Percentiles rank a stretch among this genome's conserved stretches.
Conservation (phyloP, 495 filamentous ascomycete species). For the Acidomyces sp. region DNA sequence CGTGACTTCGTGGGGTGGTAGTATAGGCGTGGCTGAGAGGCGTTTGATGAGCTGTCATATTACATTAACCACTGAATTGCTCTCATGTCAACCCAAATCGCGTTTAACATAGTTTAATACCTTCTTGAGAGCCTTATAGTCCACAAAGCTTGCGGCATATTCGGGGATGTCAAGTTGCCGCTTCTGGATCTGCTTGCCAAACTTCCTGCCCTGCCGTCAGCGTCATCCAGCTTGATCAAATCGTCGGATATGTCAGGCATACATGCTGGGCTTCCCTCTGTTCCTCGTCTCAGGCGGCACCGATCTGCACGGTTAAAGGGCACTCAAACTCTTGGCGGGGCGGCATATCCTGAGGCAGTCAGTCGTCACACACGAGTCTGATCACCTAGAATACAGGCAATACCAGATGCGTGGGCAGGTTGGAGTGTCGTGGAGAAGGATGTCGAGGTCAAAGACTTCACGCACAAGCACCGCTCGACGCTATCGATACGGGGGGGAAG, state of each 20-base stretch:
- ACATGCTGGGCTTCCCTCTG: constrained; percentile 12
- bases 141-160: constrained; percentile 97
- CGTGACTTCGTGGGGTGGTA: constrained; percentile 57
- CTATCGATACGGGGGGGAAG: too few species aligned
- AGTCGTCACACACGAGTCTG: too few species aligned
- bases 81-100: background rate
- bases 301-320: too few species aligned
- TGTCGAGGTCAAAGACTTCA: too few species aligned
- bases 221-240: constrained; percentile 2
- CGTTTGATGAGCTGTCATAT: constrained; percentile 82
- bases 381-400: too few species aligned
- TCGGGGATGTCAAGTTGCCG: constrained; percentile 96
- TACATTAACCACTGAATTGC: constrained; percentile 7
- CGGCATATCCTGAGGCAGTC: too few species aligned
- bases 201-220: constrained; percentile 56
- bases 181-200: constrained; percentile 98
- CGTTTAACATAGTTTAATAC: constrained; percentile 32
- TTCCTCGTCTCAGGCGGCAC: too few species aligned
- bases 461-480: too few species aligned
- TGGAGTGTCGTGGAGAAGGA: too few species aligned
- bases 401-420: too few species aligned
- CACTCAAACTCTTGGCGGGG: too few species aligned
- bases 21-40: constrained; percentile 75
- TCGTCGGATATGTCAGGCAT: too few species aligned
- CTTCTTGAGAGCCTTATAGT: constrained; percentile 99